A percentile compares a stretch with the other conserved stretches of the same genome.
Conservation (phyloP, 805 yeast genomes). For the Wickerhamiella brachini region DNA sequence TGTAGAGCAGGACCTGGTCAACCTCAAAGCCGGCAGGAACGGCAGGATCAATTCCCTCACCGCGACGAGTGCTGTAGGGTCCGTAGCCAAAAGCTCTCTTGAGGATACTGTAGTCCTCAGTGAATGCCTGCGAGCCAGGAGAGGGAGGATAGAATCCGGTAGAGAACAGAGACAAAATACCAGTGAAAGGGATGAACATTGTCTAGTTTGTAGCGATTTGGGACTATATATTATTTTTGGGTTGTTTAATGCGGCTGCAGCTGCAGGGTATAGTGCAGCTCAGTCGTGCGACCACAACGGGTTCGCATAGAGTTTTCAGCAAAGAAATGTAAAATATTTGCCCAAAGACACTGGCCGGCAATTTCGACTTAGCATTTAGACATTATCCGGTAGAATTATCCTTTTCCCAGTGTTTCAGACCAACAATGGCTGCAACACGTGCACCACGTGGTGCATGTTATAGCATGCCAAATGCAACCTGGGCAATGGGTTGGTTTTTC, state of each 20-base stretch:
- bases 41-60: constrained; percentile 34
- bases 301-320: neutral
- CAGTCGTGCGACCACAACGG: neutral
- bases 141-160: neutral
- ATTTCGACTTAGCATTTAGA: no score
- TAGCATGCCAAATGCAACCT: neutral
- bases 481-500: no score
- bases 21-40: constrained; percentile 33
- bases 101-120: constrained; percentile 33
- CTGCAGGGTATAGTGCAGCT: neutral
- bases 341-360: no score
- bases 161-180: neutral
- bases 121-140: constrained; percentile 16
- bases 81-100: constrained; percentile 35
- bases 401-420: neutral
- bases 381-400: no score
- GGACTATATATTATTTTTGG: neutral
- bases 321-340: no score
- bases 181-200: neutral
- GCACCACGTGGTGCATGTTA: neutral
- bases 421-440: neutral
- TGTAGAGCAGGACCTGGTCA: constrained; percentile 35
- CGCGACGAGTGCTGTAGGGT: constrained; percentile 35
- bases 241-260: neutral
- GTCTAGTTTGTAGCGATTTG: neutral